phyloP scores from a whole-genome alignment of 305 asterid species.

The Fraxinus floribunda region DNA sequence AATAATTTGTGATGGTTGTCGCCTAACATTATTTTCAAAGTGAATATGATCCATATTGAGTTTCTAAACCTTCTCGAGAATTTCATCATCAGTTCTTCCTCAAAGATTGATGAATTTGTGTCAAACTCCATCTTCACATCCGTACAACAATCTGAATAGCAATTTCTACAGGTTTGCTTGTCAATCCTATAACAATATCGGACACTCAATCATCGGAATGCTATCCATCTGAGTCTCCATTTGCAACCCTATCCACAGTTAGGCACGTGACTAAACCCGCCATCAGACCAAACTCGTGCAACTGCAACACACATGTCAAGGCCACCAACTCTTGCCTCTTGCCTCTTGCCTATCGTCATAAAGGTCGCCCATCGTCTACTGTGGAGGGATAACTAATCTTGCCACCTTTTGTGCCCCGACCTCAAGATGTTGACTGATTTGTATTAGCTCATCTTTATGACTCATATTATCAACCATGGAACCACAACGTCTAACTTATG shows the following conservation, averaged over 20 bases:
- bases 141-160: not conserved
- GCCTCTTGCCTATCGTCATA: not conserved
- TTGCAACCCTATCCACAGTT: no score
- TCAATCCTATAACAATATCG: no score
- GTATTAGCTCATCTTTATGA: not conserved
- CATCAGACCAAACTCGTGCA: no score
- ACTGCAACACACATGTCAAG: not conserved
- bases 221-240: no score
- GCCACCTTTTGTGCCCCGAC: not conserved
- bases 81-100: not conserved
- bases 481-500: no score
- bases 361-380: not conserved
- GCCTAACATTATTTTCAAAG: not conserved
- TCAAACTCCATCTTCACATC: not conserved
- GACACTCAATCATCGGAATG: no score
- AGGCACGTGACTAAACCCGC: no score
- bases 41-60: not conserved
- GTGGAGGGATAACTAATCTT: not conserved
- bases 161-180: no score
- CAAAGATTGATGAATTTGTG: not conserved
- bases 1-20: not conserved
- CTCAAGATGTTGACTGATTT: not conserved
- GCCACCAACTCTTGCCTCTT: not conserved
- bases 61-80: not conserved
- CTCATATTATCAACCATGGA: not conserved